Conservation (phyloP, 768 basidiomycete species). For the Xerocomus potaroensis region DNA sequence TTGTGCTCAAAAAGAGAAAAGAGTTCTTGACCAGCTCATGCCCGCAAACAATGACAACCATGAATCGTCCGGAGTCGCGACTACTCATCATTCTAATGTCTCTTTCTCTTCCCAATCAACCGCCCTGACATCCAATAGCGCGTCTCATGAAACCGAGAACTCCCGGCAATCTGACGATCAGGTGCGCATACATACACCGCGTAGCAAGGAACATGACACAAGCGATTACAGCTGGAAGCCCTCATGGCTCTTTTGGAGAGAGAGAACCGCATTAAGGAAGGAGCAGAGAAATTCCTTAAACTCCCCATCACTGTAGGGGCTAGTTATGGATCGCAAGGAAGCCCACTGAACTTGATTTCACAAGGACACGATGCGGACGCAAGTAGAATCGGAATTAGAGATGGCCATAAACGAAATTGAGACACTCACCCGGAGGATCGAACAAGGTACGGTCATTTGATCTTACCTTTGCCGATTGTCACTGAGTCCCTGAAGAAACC, state of each 20-base stretch:
- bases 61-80: constrained; percentile 17
- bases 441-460: constrained; percentile 34
- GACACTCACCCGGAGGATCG: constrained; percentile 49
- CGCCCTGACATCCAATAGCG: constrained; percentile 18
- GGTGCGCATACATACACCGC: constrained; percentile 17
- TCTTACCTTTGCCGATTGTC: neutral
- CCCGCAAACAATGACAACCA: constrained; percentile 28
- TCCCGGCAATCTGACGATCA: constrained; percentile 25
- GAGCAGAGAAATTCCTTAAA: constrained; percentile 84
- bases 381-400: constrained; percentile 75
- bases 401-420: constrained; percentile 73
- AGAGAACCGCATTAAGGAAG: constrained; percentile 83
- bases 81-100: constrained; percentile 23
- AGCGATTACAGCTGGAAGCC: constrained; percentile 50
- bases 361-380: constrained; percentile 60
- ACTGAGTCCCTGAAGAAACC: constrained; percentile 17
- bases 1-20: too few relatives aligned
- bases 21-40: constrained; percentile 20
- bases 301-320: constrained; percentile 50
- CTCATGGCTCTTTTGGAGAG: constrained; percentile 66
- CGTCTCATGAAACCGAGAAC: constrained; percentile 23
- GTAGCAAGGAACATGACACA: constrained; percentile 1
- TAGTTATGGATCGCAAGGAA: constrained; percentile 2
- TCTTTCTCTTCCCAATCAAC: constrained; percentile 32
- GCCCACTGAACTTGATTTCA: constrained; percentile 6